Conservation (phyloP, 2,329 filamentous ascomycete genomes). For the Epichloe coenophiala region DNA sequence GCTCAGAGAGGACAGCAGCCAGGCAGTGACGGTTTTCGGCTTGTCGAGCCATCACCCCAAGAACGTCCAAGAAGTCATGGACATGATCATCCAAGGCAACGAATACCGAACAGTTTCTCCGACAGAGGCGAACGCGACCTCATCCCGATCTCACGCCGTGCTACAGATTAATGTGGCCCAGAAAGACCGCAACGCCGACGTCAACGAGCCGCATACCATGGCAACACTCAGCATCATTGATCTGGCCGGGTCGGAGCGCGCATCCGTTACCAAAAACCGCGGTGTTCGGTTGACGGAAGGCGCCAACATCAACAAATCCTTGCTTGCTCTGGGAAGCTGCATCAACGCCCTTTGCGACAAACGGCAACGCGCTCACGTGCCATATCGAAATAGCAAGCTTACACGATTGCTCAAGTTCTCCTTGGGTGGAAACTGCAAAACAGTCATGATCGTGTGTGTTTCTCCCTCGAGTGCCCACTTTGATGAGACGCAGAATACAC, state of each 20-base stretch:
- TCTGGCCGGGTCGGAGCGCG: conserved; percentile 86
- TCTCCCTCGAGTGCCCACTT: conserved; percentile 94
- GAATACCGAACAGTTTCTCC: conserved; percentile 91
- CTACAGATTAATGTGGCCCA: conserved; percentile 93
- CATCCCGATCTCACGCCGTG: conserved; percentile 91
- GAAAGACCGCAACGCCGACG: conserved; percentile 81
- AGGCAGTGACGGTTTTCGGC: conserved; percentile 80
- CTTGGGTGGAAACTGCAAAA: conserved; percentile 93
- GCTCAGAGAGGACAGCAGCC: conserved; percentile 88
- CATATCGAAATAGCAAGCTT: conserved; percentile 94
- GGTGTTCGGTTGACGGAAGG: conserved; percentile 85
- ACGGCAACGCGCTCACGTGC: conserved; percentile 82
- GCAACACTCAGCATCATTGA: conserved; percentile 97
- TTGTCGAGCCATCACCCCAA: conserved; percentile 83
- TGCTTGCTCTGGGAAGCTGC: conserved; percentile 86
- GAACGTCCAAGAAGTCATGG: conserved; percentile 94
- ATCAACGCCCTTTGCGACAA: conserved; percentile 97
- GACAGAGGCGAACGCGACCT: conserved; percentile 93
- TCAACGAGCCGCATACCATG: conserved; percentile 95
- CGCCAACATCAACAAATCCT: conserved; percentile 98
- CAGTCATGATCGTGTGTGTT: conserved; percentile 98
- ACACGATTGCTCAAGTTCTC: conserved; percentile 94
- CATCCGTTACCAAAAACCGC: conserved; percentile 91
- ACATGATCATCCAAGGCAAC: conserved; percentile 94
- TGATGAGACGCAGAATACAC: conserved; percentile 94